phyloP scores from a whole-genome alignment of 2,329 filamentous ascomycete genomes.

The Xylariales sp. region DNA sequence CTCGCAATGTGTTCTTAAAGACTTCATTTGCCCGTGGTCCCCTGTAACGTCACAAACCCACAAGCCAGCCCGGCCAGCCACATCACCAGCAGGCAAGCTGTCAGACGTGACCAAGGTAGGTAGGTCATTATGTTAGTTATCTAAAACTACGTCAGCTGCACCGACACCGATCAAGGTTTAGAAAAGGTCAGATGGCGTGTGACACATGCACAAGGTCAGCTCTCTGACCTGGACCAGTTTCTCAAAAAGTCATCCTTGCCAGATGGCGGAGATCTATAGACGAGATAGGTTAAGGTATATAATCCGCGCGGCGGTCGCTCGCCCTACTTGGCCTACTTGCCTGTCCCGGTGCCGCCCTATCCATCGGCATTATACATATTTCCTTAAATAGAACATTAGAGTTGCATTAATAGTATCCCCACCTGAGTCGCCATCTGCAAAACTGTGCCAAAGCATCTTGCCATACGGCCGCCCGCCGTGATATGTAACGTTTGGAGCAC shows the following conservation, averaged over 20 bases:
- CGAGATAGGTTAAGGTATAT: conserved; percentile 28
- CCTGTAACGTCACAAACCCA: conserved; percentile 47
- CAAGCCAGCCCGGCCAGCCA: conserved; percentile 5
- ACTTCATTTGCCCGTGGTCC: conserved; percentile 29
- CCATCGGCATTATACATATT: conserved; percentile 27
- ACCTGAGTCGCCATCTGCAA: conserved; percentile 27
- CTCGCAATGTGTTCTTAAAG: conserved; percentile 10
- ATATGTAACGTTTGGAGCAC: conserved; percentile 31
- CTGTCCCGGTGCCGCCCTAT: conserved; percentile 33
- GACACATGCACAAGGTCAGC: conserved; percentile 34
- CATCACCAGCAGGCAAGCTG: conserved; percentile 17
- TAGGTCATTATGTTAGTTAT: conserved; percentile 35
- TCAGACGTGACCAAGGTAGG: conserved; percentile 40
- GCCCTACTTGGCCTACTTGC: conserved; percentile 19
- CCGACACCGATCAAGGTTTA: conserved; percentile 34
- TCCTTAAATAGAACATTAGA: conserved; percentile 39
- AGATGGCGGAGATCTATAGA: conserved; percentile 18
- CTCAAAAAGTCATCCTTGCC: conserved; percentile 26
- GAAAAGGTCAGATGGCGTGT: conserved; percentile 29
- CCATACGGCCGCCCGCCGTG: conserved; percentile 26
- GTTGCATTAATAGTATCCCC: conserved; percentile 34
- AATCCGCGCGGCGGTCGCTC: conserved; percentile 20
- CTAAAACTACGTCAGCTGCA: conserved; percentile 46
- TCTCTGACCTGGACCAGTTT: conserved; percentile 24
- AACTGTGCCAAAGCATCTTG: conserved; percentile 30